Evolutionary conservation across 2,329 filamentous ascomycete species (phyloP).

Genomic region (Colletotrichum magnum): DNA sequence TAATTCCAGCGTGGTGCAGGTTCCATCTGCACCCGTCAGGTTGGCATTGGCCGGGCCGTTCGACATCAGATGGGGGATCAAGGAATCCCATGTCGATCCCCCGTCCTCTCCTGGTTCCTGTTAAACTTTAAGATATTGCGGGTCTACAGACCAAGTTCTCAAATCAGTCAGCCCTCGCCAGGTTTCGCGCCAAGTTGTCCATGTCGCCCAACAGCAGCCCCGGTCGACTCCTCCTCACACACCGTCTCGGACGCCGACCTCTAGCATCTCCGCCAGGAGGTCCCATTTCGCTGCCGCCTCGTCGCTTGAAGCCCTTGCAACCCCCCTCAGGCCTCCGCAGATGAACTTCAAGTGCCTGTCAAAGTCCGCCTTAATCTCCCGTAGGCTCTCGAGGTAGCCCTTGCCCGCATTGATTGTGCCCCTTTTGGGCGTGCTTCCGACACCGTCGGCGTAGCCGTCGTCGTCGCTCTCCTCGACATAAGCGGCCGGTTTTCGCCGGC

Average conservation of each 20-base stretch:
- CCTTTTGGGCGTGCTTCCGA: slow-evolving; percentile 26
- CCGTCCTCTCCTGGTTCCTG: slow-evolving; percentile 19
- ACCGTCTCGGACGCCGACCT: slow-evolving; percentile 60
- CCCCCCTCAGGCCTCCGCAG: slow-evolving; percentile 78
- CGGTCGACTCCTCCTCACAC: slow-evolving; percentile 12
- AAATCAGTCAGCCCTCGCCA: slow-evolving; percentile 10
- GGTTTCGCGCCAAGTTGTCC: background rate
- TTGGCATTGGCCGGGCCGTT: slow-evolving; percentile 22
- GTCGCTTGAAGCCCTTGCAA: slow-evolving; percentile 81
- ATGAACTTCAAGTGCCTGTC: slow-evolving; percentile 79
- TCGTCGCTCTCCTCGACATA: slow-evolving; percentile 51
- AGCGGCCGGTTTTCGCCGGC: slow-evolving; percentile 35
- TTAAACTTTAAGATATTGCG: slow-evolving; percentile 36
- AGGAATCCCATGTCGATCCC: slow-evolving; percentile 40
- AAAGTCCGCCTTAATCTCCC: slow-evolving; percentile 73
- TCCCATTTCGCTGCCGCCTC: slow-evolving; percentile 77
- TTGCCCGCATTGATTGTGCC: slow-evolving; percentile 43
- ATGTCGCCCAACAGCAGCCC: no score
- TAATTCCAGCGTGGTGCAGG: slow-evolving; percentile 28
- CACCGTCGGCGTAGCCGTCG: slow-evolving; percentile 51
- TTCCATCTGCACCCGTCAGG: slow-evolving; percentile 16
- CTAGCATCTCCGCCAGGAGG: slow-evolving; percentile 83
- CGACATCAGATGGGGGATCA: slow-evolving; percentile 34
- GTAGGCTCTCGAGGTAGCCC: slow-evolving; percentile 67
- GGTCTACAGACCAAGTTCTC: slow-evolving; percentile 36